Conservation (phyloP, 257 asterid species). For the Paraleonurus japonicus region DNA sequence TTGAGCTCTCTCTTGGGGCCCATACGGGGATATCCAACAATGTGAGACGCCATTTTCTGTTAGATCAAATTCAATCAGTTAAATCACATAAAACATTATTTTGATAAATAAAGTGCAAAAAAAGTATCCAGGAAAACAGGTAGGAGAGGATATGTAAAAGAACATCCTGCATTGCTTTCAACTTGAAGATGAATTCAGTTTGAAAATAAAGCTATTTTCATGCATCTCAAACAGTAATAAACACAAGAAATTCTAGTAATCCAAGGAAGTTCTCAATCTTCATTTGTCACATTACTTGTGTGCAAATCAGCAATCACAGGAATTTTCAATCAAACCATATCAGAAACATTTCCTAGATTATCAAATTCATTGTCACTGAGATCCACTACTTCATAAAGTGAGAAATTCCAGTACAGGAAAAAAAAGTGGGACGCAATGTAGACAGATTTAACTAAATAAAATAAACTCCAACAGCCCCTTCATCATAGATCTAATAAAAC, state of each 20-base stretch:
- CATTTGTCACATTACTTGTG: constrained; percentile 6
- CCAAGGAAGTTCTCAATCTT: background rate
- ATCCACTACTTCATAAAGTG: constrained; percentile 26
- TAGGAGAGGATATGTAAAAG: background rate
- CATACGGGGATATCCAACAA: constrained; percentile 97
- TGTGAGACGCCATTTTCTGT: constrained; percentile 86
- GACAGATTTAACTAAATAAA: constrained; percentile 31
- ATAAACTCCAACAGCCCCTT: constrained; percentile 20
- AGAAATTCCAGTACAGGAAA: constrained; percentile 23
- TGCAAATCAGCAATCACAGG: background rate
- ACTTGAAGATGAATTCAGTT: background rate
- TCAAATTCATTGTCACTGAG: constrained; percentile 15
- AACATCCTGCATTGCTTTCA: constrained; percentile 1
- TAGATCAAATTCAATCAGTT: constrained; percentile 21
- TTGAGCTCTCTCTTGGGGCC: constrained; percentile 98
- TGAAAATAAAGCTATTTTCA: background rate
- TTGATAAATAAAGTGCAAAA: background rate
- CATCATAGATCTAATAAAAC: constrained; percentile 37
- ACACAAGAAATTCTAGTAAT: background rate
- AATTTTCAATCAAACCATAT: background rate
- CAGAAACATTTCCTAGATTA: background rate
- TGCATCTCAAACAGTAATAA: background rate
- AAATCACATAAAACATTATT: background rate
- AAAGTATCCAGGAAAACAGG: background rate
- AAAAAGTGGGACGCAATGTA: constrained; percentile 33